Conservation (phyloP, 2,329 filamentous ascomycete genomes). For the Talaromyces marneffei region DNA sequence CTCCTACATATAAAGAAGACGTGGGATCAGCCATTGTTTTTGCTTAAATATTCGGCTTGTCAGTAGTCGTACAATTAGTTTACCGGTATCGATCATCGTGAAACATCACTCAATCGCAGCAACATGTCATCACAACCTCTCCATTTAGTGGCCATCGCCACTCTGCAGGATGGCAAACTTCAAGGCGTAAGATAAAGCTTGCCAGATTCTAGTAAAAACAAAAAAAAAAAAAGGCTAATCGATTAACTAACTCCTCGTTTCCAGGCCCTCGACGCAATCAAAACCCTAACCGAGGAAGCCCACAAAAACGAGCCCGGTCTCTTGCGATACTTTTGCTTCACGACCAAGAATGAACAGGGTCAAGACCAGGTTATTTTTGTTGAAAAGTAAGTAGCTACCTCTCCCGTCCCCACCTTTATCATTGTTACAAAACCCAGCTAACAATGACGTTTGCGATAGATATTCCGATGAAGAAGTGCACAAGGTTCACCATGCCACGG, state of each 20-base stretch:
- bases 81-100: too few species aligned
- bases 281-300: background rate
- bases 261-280: conserved; percentile 1
- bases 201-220: background rate
- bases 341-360: conserved; percentile 6
- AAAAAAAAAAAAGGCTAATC: background rate
- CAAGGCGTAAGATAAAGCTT: background rate
- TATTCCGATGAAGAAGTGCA: background rate
- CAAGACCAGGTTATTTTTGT: conserved; percentile 8
- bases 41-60: background rate
- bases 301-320: conserved; percentile 1
- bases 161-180: conserved; percentile 8
- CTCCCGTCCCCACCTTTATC: too few species aligned
- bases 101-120: background rate
- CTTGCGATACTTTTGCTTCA: conserved; percentile 2
- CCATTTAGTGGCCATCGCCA: background rate
- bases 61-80: too few species aligned
- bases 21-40: background rate
- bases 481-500: background rate
- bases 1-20: background rate
- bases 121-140: background rate
- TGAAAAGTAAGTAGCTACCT: conserved; percentile 9
- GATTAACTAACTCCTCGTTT: background rate
- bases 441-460: background rate
- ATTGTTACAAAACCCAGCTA: too few species aligned